Evolutionary conservation across 2,329 filamentous ascomycete genomes (phyloP).

Genomic region (Pseudogymnoascus sp.): DNA sequence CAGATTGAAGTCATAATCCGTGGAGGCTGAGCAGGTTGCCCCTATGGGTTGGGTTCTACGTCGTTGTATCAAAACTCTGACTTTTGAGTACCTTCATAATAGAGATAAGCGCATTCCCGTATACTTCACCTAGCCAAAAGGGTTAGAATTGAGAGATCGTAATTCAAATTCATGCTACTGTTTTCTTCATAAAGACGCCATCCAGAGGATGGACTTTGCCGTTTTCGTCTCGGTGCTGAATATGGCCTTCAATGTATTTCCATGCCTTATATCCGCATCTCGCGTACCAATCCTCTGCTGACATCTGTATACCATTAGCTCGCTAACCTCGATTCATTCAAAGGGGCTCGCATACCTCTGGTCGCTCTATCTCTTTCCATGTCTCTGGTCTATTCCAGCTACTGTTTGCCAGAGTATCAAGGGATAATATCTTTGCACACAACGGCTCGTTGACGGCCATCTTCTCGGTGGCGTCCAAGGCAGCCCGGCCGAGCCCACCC

Average conservation of each 20-base stretch:
- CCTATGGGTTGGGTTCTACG: not conserved
- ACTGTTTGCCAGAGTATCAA: slow-evolving; percentile 16
- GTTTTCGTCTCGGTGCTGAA: not conserved
- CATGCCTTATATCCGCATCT: slow-evolving; percentile 11
- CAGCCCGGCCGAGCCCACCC: slow-evolving; percentile 19
- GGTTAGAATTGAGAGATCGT: slow-evolving; percentile 12
- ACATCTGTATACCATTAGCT: not conserved
- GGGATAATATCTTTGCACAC: slow-evolving; percentile 18
- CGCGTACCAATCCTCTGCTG: slow-evolving; percentile 10
- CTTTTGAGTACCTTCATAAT: slow-evolving; percentile 29
- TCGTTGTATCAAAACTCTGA: not conserved
- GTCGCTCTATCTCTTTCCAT: not conserved
- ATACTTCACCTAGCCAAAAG: not conserved
- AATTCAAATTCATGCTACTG: not conserved
- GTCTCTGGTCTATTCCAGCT: not conserved
- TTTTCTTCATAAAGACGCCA: slow-evolving; percentile 12
- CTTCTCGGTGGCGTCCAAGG: slow-evolving; percentile 21
- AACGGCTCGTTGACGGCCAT: slow-evolving; percentile 20
- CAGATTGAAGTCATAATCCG: not conserved
- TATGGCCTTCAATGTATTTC: slow-evolving; percentile 7
- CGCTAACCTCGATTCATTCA: not conserved
- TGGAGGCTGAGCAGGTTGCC: not conserved
- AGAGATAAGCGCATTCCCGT: slow-evolving; percentile 33
- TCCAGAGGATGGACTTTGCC: slow-evolving; percentile 2
- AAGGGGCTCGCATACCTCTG: not conserved